Conservation (phyloP, 768 basidiomycete species). For the Suillus subluteus region DNA sequence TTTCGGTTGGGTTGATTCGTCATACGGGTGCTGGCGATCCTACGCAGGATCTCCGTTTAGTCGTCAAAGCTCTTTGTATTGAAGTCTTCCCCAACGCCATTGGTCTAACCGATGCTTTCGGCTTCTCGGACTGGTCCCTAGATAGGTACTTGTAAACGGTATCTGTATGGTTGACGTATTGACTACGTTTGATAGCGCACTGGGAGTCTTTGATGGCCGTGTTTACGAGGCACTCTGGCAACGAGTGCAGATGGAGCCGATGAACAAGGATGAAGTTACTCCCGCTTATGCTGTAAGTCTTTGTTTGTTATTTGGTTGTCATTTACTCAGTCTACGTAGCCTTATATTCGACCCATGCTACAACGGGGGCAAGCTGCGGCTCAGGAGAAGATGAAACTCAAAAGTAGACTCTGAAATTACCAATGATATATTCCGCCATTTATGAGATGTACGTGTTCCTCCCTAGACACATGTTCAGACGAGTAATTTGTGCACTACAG, state of each 20-base stretch:
- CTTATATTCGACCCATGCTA: conserved; percentile 57
- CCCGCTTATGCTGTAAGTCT: conserved; percentile 58
- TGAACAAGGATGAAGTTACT: conserved; percentile 55
- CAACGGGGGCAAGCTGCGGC: conserved; percentile 47
- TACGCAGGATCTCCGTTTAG: conserved; percentile 50
- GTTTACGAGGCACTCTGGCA: conserved; percentile 73
- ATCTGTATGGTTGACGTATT: background rate
- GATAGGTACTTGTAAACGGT: conserved; percentile 50
- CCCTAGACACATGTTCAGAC: background rate
- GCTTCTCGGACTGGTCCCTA: conserved; percentile 75
- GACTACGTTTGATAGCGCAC: conserved; percentile 43
- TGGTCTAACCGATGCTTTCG: conserved; percentile 73
- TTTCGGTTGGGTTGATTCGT: conserved; percentile 55
- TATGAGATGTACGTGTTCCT: conserved; percentile 1
- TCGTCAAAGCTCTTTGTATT: conserved; percentile 51
- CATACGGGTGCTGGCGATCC: conserved; percentile 39
- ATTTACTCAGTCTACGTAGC: conserved; percentile 24
- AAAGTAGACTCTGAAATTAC: background rate
- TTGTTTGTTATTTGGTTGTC: background rate
- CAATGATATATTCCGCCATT: background rate
- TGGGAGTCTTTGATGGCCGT: conserved; percentile 64
- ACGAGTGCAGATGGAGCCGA: conserved; percentile 57
- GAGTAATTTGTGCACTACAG: background rate
- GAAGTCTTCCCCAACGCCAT: conserved; percentile 66
- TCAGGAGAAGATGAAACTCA: background rate